Percentiles rank a stretch among this genome's conserved stretches.
These are phyloP conservation scores for Entonaema liquescens DNA, from an alignment of 495 filamentous ascomycete genomes.

Conservation along the genomic window DNA sequence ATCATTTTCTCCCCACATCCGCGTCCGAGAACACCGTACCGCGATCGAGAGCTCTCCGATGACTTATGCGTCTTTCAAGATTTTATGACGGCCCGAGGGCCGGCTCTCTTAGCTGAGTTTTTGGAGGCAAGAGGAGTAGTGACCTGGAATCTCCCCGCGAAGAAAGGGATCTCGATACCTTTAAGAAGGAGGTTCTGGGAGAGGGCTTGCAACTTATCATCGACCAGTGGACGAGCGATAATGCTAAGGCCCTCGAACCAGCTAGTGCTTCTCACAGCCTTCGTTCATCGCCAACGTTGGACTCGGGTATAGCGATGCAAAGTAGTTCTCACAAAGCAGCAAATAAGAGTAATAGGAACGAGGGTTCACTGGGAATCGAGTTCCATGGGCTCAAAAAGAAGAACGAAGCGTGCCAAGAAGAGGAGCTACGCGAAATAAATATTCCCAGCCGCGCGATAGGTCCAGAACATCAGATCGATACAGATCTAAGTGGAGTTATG, in stretches of 20 bases:
- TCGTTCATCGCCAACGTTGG: conserved; percentile 26
- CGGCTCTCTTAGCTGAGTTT: conserved; percentile 27
- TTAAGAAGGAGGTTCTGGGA: conserved; percentile 27
- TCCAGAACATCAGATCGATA: neutral
- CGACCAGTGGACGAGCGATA: conserved; percentile 42
- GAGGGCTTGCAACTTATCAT: conserved; percentile 41
- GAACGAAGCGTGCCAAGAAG: neutral
- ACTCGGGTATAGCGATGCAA: conserved; percentile 34
- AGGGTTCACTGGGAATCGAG: neutral
- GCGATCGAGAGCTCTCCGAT: conserved; percentile 35
- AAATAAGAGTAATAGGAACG: neutral
- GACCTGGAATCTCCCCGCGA: conserved; percentile 30
- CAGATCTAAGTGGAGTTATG: neutral
- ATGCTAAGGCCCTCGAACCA: conserved; percentile 9
- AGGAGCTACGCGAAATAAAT: neutral
- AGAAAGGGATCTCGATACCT: conserved; percentile 36
- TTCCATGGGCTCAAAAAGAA: neutral
- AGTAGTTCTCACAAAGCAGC: neutral
- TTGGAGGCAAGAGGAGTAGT: conserved; percentile 23
- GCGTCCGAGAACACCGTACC: conserved; percentile 39
- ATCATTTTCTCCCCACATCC: conserved; percentile 37
- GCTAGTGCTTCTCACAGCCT: conserved; percentile 26
- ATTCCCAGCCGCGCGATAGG: neutral
- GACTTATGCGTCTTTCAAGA: conserved; percentile 39
- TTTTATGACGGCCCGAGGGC: conserved; percentile 35